Conservation (phyloP, 129 eudicot genomes). For the Silybum marianum region DNA sequence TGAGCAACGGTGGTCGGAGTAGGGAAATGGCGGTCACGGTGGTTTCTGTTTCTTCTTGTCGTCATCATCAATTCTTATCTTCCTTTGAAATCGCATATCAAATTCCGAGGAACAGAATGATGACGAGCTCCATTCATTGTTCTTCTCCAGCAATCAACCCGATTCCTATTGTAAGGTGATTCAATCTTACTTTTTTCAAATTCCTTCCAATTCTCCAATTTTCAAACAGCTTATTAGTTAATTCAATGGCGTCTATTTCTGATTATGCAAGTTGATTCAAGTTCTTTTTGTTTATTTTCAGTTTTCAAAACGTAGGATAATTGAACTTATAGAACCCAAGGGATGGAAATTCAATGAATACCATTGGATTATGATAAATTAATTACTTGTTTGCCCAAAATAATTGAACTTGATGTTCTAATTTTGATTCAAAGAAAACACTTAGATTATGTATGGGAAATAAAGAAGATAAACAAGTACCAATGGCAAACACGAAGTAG, state of each 20-base stretch:
- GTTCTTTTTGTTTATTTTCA: no score
- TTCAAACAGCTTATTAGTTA: background rate
- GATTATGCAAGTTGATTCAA: background rate
- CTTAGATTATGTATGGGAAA: background rate
- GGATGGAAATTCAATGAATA: no score
- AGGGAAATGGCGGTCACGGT: constrained; percentile 36
- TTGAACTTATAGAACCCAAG: no score
- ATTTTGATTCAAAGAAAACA: background rate
- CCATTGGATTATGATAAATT: no score
- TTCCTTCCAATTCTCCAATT: background rate
- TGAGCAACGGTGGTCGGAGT: constrained; percentile 28
- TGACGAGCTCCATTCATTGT: constrained; percentile 33
- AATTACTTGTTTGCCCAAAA: no score
- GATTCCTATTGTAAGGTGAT: constrained; percentile 46
- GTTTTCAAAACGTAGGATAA: no score
- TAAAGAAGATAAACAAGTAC: no score
- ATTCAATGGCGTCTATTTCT: background rate
- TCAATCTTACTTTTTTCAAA: background rate
- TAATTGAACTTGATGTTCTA: no score
- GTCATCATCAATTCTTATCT: constrained; percentile 14
- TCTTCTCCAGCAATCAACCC: constrained; percentile 31
- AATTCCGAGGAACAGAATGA: constrained; percentile 7
- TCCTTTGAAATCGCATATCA: constrained; percentile 5
- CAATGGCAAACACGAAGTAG: background rate
- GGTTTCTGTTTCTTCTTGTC: background rate